Percentiles rank a stretch among this genome's conserved stretches.
phyloP scores from a whole-genome alignment of 257 asterid species.

The Scutellaria galericulata region DNA sequence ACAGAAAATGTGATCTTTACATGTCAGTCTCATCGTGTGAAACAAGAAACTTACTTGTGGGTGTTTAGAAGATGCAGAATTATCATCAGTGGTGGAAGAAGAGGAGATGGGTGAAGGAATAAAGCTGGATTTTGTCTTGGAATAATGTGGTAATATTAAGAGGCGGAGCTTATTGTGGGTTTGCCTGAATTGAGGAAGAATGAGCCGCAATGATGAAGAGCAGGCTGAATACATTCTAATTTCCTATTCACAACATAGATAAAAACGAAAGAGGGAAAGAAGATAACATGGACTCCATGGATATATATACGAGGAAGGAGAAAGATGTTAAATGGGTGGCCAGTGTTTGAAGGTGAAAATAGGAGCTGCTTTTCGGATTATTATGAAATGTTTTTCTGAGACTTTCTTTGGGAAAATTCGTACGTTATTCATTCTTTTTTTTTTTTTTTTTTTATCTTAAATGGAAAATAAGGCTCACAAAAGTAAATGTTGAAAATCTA shows the following conservation, averaged over 20 bases:
- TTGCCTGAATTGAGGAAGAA: slow-evolving; percentile 56
- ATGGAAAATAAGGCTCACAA: no score
- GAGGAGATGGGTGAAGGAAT: slow-evolving; percentile 47
- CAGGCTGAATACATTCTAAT: slow-evolving; percentile 53
- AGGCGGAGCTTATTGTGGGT: slow-evolving; percentile 42
- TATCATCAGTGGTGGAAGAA: slow-evolving; percentile 56
- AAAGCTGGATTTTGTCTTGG: slow-evolving; percentile 49
- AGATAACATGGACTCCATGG: slow-evolving; percentile 36
- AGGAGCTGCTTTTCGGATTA: no score
- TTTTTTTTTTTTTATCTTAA: no score
- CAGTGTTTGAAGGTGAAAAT: slow-evolving; percentile 15
- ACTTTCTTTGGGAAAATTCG: no score
- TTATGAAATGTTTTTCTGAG: no score
- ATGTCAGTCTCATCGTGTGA: not conserved
- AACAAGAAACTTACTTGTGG: slow-evolving; percentile 45
- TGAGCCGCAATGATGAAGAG: slow-evolving; percentile 52
- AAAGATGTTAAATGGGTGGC: slow-evolving; percentile 29
- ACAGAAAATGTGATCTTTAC: no score
- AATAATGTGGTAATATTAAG: slow-evolving; percentile 52
- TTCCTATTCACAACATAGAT: not conserved
- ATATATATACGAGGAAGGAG: slow-evolving; percentile 26
- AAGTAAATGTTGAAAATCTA: no score
- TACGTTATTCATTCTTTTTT: no score
- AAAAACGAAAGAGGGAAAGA: slow-evolving; percentile 4
- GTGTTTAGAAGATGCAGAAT: slow-evolving; percentile 47